phyloP scores from a whole-genome alignment of 169 alveolate species.

The Plasmodium gallinaceum region DNA sequence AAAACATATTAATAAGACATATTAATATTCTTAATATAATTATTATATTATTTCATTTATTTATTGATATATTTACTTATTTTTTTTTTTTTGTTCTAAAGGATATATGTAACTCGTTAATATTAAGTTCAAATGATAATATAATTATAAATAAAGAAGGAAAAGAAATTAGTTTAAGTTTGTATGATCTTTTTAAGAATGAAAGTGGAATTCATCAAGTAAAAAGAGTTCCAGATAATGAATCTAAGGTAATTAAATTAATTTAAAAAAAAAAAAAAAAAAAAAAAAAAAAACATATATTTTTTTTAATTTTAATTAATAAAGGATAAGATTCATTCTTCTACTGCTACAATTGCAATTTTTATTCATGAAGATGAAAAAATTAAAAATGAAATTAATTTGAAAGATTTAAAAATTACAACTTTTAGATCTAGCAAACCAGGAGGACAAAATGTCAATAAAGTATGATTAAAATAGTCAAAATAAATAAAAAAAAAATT shows the following conservation, averaged over 20 bases:
- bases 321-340: conserved; percentile 85
- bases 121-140: conserved; percentile 19
- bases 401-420: conserved; percentile 81
- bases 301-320: not conserved
- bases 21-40: not conserved
- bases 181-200: conserved; percentile 81
- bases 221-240: conserved; percentile 84
- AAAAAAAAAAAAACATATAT: not conserved
- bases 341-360: conserved; percentile 88
- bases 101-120: conserved; percentile 42
- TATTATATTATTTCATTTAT: not conserved
- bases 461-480: conserved; percentile 77
- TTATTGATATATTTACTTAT: not conserved
- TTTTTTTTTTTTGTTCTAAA: not conserved
- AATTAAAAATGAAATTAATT: conserved; percentile 67
- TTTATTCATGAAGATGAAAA: conserved; percentile 74
- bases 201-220: conserved; percentile 88
- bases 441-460: conserved; percentile 88
- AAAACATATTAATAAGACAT: too few species aligned
- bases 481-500: not conserved
- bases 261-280: not conserved
- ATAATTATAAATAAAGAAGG: conserved; percentile 41
- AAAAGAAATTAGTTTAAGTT: conserved; percentile 37
- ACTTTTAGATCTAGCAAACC: conserved; percentile 88
- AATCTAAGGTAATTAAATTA: conserved; percentile 74